A percentile compares a stretch with the other conserved stretches of the same genome.
These are phyloP conservation scores for Eucalyptus pauciflora DNA, from an alignment of 345 rosid species.

Conservation along the genomic window DNA sequence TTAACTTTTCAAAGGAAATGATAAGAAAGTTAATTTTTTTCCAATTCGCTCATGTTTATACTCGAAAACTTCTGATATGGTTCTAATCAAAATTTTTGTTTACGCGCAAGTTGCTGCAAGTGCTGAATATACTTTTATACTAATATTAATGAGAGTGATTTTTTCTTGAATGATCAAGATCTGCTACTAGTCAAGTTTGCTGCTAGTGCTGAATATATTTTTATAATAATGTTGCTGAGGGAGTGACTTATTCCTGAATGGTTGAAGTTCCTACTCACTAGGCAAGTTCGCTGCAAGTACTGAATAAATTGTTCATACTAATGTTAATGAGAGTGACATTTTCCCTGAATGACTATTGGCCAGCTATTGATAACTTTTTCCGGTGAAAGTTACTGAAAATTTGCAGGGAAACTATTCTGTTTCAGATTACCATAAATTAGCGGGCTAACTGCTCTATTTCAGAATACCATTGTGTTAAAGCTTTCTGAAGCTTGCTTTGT, in stretches of 20 bases:
- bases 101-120: background rate
- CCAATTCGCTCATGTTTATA: background rate
- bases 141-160: background rate
- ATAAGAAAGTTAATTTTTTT: background rate
- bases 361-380: background rate
- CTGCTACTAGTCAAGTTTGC: background rate
- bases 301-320: background rate
- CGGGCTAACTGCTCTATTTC: background rate
- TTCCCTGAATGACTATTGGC: background rate
- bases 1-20: background rate
- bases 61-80: background rate
- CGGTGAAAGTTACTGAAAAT: accelerated
- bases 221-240: background rate
- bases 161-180: background rate
- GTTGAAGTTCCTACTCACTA: background rate
- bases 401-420: background rate
- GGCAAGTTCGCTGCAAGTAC: background rate
- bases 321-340: background rate
- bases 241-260: background rate
- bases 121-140: background rate
- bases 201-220: background rate
- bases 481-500: background rate
- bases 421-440: background rate
- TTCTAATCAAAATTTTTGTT: background rate
- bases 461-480: background rate